phyloP scores from a whole-genome alignment of 2,329 filamentous ascomycete species.

The Trichoderma asperellum region DNA sequence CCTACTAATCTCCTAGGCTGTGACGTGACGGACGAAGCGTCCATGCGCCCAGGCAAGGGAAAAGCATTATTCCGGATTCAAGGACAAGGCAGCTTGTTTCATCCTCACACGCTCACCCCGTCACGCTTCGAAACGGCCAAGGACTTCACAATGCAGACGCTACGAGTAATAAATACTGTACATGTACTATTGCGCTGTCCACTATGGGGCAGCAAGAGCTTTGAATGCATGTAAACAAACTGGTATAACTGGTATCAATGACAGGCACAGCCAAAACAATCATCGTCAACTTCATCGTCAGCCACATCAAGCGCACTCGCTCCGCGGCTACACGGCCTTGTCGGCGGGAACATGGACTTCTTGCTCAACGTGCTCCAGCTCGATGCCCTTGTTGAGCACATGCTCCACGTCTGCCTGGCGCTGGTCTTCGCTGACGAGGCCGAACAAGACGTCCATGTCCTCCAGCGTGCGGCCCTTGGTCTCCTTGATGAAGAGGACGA shows the following conservation, averaged over 20 bases:
- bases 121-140: background rate
- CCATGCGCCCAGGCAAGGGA: conserved; percentile 1
- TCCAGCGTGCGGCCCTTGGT: conserved; percentile 32
- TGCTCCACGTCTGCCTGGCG: conserved; percentile 28
- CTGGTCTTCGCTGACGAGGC: conserved; percentile 28
- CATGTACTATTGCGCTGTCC: background rate
- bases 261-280: background rate
- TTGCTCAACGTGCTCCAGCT: conserved; percentile 20
- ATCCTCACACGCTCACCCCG: background rate
- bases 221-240: background rate
- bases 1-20: background rate
- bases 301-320: background rate
- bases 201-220: background rate
- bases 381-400: conserved; percentile 25
- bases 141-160: background rate
- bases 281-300: background rate
- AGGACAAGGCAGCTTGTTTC: background rate
- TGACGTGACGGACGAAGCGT: background rate
- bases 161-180: background rate
- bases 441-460: conserved; percentile 30
- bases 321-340: conserved; percentile 6
- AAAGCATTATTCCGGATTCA: conserved; percentile 4
- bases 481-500: conserved; percentile 31
- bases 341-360: conserved; percentile 2
- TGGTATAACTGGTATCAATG: background rate